A percentile compares a stretch with the other conserved stretches of the same genome.
Conservation (phyloP, 306 rosid species). For the Prunus persica region Prunus_persica_NCBIv2 NC_034009.1:43030501-43031000, state of each 20-base stretch:
- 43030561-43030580: neutral
- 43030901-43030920: constrained; percentile 83
- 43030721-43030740: neutral
- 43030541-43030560: neutral
- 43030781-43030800: too few relatives aligned
- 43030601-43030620: neutral
- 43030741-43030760: neutral
- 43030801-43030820: neutral
- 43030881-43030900: constrained; percentile 58
- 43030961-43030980: neutral
- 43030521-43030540: neutral
- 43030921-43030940: constrained; percentile 63
- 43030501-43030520: neutral
- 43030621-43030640: neutral
- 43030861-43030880: constrained; percentile 31
- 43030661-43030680: constrained; percentile 38
- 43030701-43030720: constrained; percentile 39
- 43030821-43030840: constrained; percentile 18
- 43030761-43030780: too few relatives aligned
- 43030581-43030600: neutral
- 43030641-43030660: neutral
- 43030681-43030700: constrained; percentile 32
- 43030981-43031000: neutral
- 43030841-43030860: constrained; percentile 66
- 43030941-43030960: neutral